Evolutionary conservation across 371 early-diverging fungal species (phyloP).

Genomic region (Mucor sp.): DNA sequence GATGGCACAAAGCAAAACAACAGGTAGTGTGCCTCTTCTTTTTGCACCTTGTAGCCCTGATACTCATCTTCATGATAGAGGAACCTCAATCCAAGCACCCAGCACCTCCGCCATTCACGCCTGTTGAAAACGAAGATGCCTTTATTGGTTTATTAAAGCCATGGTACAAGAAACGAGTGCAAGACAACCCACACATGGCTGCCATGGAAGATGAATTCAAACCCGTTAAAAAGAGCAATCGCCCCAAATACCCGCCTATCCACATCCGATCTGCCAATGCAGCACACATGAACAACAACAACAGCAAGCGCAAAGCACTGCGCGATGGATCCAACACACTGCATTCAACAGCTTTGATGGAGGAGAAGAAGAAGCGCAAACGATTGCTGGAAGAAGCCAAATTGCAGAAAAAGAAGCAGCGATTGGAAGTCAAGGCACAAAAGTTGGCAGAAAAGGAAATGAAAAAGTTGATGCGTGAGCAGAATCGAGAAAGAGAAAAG

Average conservation of each 20-base stretch:
- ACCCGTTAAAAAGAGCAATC: slow-evolving; percentile 28
- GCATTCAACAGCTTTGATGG: slow-evolving; percentile 13
- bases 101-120: slow-evolving; percentile 63
- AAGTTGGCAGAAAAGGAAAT: slow-evolving; percentile 55
- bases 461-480: slow-evolving; percentile 53
- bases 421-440: slow-evolving; percentile 51
- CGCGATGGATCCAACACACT: slow-evolving; percentile 34
- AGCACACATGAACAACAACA: not conserved
- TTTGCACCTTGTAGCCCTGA: too few species aligned
- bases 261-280: slow-evolving; percentile 31
- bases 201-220: slow-evolving; percentile 56
- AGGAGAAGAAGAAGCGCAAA: slow-evolving; percentile 46
- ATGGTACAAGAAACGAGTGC: slow-evolving; percentile 64
- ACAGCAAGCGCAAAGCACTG: not conserved
- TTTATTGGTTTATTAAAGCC: slow-evolving; percentile 73
- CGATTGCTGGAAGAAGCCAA: slow-evolving; percentile 53
- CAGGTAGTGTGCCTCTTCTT: not conserved
- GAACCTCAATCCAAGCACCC: slow-evolving; percentile 38
- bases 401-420: slow-evolving; percentile 50
- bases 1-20: not conserved
- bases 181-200: slow-evolving; percentile 29
- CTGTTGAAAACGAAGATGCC: slow-evolving; percentile 46
- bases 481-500: slow-evolving; percentile 26
- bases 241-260: slow-evolving; percentile 54
- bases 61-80: not conserved